Base-by-base conservation (phyloP, 768 basidiomycete genomes). In the Boletus tylopilopsis region DNA sequence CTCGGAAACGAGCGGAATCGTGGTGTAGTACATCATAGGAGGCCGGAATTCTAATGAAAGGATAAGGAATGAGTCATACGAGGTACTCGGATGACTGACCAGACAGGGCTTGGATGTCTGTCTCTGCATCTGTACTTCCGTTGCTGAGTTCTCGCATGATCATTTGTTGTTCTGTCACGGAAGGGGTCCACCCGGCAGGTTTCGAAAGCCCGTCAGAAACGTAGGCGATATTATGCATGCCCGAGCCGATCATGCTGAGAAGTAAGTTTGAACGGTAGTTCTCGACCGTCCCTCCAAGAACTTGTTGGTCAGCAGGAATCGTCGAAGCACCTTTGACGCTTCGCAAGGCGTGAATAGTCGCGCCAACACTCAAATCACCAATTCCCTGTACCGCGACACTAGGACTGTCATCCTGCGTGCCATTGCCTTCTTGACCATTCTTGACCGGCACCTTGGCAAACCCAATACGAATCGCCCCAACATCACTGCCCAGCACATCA, bases 391-490 rank as follows among this genome's bases (percentile, higher is more conserved):
- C 85, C 47, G 81, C 78, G 38, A 85, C 75, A 49, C 74, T 81
- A 11, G 78, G 68, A 29, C 73, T 79, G 57, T 90, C 88, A 29
- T 89, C 84, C 49, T 78, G 72, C 33, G 72, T 75, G 36, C 76
- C 73, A 38, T 69, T 71, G 24, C 79, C 78, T 62, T 88, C 85
- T 53, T 82, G 78, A 19, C 85, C 84, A 54, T 85, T 87, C 73
- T 94, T 95, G 65, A 90, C 89, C 8, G 94, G 95, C 2, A 98
- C 94, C 63, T 93, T 90, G 48, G 95, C 95, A 65, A 94, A 98
- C 7, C 94, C 95, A 55, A 98, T 97, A 32, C 94, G 85, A 53
- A 98, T 93, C 27, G 95, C 90, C 27, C 96, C 96, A 47, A 98
- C 92, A 50, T 98, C 95, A 55, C 88, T 88, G 16, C 96, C 96